Percentiles rank a stretch among this genome's conserved stretches.
Conservation (phyloP, 768 basidiomycete species). For the Lentinus brumalis region DNA sequence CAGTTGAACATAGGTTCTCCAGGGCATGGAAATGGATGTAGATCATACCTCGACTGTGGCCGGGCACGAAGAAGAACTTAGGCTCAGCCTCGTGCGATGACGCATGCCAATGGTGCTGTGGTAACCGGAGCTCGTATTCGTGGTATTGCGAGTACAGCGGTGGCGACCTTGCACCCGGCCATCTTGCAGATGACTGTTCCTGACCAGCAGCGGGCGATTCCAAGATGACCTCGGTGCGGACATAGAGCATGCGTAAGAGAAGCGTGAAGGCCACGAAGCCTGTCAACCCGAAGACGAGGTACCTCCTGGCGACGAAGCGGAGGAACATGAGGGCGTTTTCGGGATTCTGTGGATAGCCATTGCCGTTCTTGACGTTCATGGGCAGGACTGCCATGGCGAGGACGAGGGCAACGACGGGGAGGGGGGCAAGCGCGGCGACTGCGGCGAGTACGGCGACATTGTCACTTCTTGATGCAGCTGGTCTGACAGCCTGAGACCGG, state of each 20-base stretch:
- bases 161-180: conserved; percentile 18
- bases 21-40: neutral
- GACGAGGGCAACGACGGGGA: neutral
- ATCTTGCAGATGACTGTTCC: neutral
- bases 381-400: conserved; percentile 12
- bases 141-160: conserved; percentile 31
- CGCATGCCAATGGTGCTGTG: conserved; percentile 28
- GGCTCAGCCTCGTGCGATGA: conserved; percentile 17
- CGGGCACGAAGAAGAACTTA: conserved; percentile 23
- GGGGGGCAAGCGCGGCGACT: neutral
- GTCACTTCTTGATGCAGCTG: no score
- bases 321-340: conserved; percentile 5
- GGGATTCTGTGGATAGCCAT: neutral
- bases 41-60: conserved; percentile 20
- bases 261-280: conserved; percentile 9
- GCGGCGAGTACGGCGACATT: no score
- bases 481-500: no score
- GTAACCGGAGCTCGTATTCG: conserved; percentile 29
- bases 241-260: conserved; percentile 8
- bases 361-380: neutral
- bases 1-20: neutral
- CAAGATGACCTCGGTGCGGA: neutral
- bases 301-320: conserved; percentile 9
- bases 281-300: conserved; percentile 8
- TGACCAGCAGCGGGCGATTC: neutral